A percentile compares a stretch with the other conserved stretches of the same genome.
phyloP scores from a whole-genome alignment of 106 monocot genomes.

The Allium cepa region DNA sequence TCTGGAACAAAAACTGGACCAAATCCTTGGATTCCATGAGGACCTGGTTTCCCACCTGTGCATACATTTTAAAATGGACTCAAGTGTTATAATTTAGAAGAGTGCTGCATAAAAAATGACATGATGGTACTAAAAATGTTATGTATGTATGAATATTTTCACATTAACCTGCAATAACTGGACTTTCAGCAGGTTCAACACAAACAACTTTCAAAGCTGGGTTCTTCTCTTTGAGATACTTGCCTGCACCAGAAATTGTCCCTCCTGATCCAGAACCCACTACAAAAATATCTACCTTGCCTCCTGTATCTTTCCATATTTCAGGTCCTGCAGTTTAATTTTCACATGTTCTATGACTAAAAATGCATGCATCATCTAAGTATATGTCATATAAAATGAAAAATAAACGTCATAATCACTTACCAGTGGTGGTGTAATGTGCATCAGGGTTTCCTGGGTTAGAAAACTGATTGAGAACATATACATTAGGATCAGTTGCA shows the following conservation, averaged over 20 bases:
- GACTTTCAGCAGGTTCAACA: slow-evolving; percentile 80
- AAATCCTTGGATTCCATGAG: slow-evolving; percentile 70
- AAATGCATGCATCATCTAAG: too few species aligned
- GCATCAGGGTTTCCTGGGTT: slow-evolving; percentile 86
- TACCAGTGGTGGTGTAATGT: slow-evolving; percentile 67
- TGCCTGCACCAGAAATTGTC: slow-evolving; percentile 55
- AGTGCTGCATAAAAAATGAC: too few species aligned
- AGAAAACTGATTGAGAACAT: slow-evolving; percentile 61
- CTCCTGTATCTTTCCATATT: slow-evolving; percentile 91
- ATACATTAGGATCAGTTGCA: slow-evolving; percentile 31
- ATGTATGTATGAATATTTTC: background rate
- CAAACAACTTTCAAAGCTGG: slow-evolving; percentile 60
- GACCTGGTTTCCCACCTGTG: slow-evolving; percentile 58
- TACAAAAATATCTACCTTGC: slow-evolving; percentile 84
- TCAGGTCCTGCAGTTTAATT: slow-evolving; percentile 56
- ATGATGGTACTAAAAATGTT: too few species aligned
- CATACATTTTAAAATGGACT: background rate
- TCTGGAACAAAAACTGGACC: slow-evolving; percentile 58
- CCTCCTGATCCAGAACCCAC: slow-evolving; percentile 75
- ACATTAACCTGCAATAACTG: slow-evolving; percentile 67
- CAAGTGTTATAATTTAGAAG: too few species aligned
- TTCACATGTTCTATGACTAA: background rate
- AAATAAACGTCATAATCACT: background rate
- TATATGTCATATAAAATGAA: too few species aligned
- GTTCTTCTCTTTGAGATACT: slow-evolving; percentile 77